These are phyloP conservation scores for Dillenia suffruticosa DNA, from an alignment of 164 flowering plant genomes.

Conservation along the genomic window DNA sequence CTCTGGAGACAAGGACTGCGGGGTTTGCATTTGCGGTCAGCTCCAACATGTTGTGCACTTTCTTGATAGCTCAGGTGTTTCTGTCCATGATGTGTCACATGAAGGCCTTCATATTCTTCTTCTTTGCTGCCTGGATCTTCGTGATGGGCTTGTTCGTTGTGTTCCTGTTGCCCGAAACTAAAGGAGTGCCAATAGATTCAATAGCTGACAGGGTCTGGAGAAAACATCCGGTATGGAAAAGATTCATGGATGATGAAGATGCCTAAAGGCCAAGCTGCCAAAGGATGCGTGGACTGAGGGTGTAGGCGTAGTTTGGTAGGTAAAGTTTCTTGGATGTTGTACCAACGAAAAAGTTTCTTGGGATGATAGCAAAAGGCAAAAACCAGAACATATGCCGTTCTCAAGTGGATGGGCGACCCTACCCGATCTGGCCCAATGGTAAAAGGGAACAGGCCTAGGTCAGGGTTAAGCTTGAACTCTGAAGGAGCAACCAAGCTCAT, in stretches of 20 bases:
- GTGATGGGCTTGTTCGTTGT: constrained; percentile 39
- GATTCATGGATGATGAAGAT: constrained; percentile 29
- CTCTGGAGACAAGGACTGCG: constrained; percentile 49
- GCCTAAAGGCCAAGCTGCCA: not conserved
- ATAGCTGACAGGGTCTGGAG: constrained; percentile 54
- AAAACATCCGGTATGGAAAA: constrained; percentile 48
- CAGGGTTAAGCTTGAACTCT: no score
- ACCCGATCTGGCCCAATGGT: no score
- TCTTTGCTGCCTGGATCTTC: constrained; percentile 58
- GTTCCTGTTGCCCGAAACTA: constrained; percentile 54
- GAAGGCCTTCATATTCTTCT: constrained; percentile 61
- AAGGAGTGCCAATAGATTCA: constrained; percentile 43
- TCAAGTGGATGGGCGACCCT: no score
- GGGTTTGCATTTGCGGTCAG: constrained; percentile 66
- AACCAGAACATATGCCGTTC: no score
- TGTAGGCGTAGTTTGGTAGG: no score
- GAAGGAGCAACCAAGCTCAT: no score
- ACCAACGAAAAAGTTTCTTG: no score
- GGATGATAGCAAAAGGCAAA: no score
- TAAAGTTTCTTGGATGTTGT: no score
- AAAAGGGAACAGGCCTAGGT: no score
- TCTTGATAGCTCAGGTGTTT: constrained; percentile 75
- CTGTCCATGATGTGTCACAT: constrained; percentile 67
- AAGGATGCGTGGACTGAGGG: no score
- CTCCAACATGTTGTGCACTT: constrained; percentile 71